Percentiles rank a stretch among this genome's conserved stretches.
These are phyloP conservation scores for Boletus bicolor DNA, from an alignment of 768 basidiomycete species.

Conservation along the genomic window DNA sequence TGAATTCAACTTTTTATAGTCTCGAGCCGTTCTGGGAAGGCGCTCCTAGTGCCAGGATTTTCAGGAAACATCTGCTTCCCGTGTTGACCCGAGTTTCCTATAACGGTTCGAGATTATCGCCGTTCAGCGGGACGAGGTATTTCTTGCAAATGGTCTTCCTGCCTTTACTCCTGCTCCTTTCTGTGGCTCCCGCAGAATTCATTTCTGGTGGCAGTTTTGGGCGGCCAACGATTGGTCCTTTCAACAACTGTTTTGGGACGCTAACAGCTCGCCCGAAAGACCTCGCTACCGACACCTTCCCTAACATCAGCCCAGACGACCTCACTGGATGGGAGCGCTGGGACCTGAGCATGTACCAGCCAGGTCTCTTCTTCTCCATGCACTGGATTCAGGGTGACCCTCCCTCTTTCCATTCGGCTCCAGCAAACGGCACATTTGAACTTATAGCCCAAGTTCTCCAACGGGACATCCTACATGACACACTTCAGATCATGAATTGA, in stretches of 20 bases:
- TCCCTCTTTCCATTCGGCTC: background rate
- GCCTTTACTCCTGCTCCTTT: background rate
- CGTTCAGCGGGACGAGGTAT: too few species aligned
- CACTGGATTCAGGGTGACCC: slow-evolving; percentile 15
- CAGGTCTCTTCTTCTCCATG: slow-evolving; percentile 10
- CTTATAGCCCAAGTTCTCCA: slow-evolving; percentile 8
- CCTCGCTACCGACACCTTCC: slow-evolving; percentile 10
- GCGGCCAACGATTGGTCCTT: slow-evolving; percentile 5
- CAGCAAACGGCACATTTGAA: slow-evolving; percentile 6
- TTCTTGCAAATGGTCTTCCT: too few species aligned
- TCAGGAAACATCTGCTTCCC: too few species aligned
- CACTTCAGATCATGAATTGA: slow-evolving; percentile 5
- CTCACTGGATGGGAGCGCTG: slow-evolving; percentile 7
- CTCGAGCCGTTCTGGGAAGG: too few species aligned
- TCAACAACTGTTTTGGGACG: slow-evolving; percentile 15
- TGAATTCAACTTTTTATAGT: too few species aligned
- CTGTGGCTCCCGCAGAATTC: background rate
- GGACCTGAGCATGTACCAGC: slow-evolving; percentile 12
- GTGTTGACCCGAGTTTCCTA: too few species aligned
- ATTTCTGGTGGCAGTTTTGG: background rate
- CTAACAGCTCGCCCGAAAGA: slow-evolving; percentile 3
- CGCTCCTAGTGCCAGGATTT: too few species aligned
- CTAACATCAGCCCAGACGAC: slow-evolving; percentile 9
- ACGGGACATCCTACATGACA: slow-evolving; percentile 1
- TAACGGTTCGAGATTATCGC: too few species aligned